Conservation (phyloP, 1,284 basidiomycete species). For the Puccinia hordei region DNA sequence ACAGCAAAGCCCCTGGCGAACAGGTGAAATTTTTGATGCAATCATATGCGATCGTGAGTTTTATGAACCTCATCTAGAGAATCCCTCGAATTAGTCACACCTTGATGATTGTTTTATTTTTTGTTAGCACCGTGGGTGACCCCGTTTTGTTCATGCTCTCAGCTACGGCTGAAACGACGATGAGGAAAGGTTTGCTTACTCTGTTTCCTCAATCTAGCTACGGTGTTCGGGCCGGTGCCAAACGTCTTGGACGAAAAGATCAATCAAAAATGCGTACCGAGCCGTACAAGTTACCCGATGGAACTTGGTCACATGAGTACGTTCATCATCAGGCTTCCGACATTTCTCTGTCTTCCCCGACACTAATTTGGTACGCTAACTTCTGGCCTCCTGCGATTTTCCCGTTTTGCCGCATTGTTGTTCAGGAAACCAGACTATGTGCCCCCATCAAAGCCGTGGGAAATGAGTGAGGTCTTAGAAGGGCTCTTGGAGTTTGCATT, state of each 20-base stretch:
- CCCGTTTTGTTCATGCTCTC: background rate
- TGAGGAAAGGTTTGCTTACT: background rate
- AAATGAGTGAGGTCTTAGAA: conserved; percentile 57
- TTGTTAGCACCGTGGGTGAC: conserved; percentile 51
- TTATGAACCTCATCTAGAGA: background rate
- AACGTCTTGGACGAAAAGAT: conserved; percentile 75
- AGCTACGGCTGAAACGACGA: conserved; percentile 3
- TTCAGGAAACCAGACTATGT: conserved; percentile 59
- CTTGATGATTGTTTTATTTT: background rate
- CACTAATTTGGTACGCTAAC: no score
- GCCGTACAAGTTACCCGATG: conserved; percentile 58
- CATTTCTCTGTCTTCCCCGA: background rate
- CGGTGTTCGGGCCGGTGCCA: conserved; percentile 93
- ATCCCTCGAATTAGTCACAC: background rate
- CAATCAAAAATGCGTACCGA: conserved; percentile 57
- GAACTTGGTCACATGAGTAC: conserved; percentile 54
- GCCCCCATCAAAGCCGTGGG: conserved; percentile 57
- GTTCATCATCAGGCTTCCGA: background rate
- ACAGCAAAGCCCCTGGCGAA: conserved; percentile 76
- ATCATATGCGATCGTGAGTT: conserved; percentile 79
- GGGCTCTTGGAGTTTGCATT: conserved; percentile 67
- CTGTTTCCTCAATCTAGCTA: conserved; percentile 62
- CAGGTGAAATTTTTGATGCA: conserved; percentile 86
- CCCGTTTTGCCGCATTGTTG: background rate
- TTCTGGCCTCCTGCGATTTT: background rate